phyloP scores from a whole-genome alignment of 768 basidiomycete genomes.

The Arthromyces matolae region DNA sequence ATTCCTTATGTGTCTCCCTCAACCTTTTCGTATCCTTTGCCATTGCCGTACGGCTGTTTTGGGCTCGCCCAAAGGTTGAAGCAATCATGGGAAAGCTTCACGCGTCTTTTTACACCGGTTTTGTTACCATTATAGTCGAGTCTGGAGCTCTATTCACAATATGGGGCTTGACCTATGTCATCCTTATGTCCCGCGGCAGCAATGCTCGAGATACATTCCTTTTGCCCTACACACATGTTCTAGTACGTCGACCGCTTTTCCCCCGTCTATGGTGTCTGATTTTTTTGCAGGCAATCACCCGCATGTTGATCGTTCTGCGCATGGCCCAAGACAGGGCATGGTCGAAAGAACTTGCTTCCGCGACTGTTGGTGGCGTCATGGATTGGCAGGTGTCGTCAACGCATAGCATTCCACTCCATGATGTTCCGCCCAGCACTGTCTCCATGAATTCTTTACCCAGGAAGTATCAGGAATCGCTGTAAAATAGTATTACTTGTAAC shows the following conservation, averaged over 20 bases:
- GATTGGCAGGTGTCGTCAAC: conserved; percentile 39
- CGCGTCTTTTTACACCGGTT: conserved; percentile 20
- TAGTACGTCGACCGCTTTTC: conserved; percentile 8
- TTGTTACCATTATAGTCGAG: conserved; percentile 19
- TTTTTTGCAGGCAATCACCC: conserved; percentile 23
- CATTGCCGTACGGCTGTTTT: conserved; percentile 14
- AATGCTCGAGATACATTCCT: conserved; percentile 11
- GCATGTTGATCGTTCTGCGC: conserved; percentile 37
- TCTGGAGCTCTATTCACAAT: conserved; percentile 21
- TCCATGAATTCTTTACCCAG: conserved; percentile 7
- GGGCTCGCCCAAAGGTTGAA: conserved; percentile 16
- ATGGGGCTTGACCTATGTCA: conserved; percentile 19
- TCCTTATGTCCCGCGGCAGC: conserved; percentile 14
- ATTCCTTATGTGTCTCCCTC: conserved; percentile 19
- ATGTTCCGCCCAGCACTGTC: conserved; percentile 18
- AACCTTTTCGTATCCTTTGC: conserved; percentile 16
- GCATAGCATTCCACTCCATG: conserved; percentile 28
- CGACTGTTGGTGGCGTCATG: conserved; percentile 28
- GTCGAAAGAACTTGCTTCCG: conserved; percentile 31
- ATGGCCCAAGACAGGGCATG: conserved; percentile 40
- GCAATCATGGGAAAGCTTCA: conserved; percentile 18
- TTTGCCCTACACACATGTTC: conserved; percentile 18
- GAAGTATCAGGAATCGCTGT: conserved; percentile 16
- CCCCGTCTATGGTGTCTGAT: neutral
- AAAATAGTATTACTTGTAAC: conserved; percentile 9